Base-by-base conservation (phyloP, 2,329 filamentous ascomycete genomes). In the Clonostachys solani region DNA sequence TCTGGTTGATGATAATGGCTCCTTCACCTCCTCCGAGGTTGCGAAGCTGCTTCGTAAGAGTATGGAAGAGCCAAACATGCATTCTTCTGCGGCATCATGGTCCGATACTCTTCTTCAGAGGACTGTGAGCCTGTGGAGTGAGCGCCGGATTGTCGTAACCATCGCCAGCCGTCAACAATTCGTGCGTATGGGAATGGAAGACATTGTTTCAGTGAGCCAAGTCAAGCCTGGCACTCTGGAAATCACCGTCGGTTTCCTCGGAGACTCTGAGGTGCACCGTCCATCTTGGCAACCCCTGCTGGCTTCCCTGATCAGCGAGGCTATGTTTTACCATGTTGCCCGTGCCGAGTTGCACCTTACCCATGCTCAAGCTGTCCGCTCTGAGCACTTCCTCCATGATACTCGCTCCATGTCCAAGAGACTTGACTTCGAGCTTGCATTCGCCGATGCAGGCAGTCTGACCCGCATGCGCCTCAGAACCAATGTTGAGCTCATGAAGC, bases 301-400 rank as follows among this genome's bases (percentile, higher is more conserved):
- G n/a, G 50, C 51, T 5, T 50, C 47, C 13, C 48, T 60, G 16
- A 41, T 54, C 12, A 51, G 62, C 5, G 65, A 67, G 49, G 59
- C 58, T 5, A 54, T 67, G n/a, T 49, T 68, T 5, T 65, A 67
- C 47, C 64, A 68, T 45, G 57, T 58, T 6, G 57, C 62, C 5
- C 56, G 62, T 9, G 56, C 58, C 4, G 53, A 59, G 17, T 50
- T 64, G 18, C 49, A 54, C 5, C 50, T 64, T 9, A 51, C 54
- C 6, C 56, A 61, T 19, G 49, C 51, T 10, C 56, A 62, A 15
- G 63, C 64, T 4, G 55, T 62, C 6, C 56, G 61, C 15, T 58
- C 61, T 4, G 64, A 67, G 52, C 63, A 64, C 46, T 58, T 66
- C 42, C 50, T 65, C 12, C 53, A 56, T 37, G 54, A 54, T 5